These are phyloP conservation scores for Cladosporium velox DNA, from an alignment of 2,329 filamentous ascomycete species.

Conservation along the genomic window DNA sequence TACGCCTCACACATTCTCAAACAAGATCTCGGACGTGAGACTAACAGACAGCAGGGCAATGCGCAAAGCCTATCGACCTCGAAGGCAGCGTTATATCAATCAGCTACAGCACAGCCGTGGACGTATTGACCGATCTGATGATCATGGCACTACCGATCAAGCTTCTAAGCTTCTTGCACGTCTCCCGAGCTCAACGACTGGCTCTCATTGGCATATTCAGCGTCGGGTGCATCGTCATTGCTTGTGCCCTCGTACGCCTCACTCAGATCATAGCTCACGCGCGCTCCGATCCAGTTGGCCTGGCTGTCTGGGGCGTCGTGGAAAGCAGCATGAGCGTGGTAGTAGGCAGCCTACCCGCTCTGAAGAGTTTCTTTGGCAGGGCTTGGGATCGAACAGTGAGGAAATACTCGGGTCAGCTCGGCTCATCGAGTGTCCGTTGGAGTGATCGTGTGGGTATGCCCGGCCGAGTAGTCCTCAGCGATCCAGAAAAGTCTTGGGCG, in stretches of 20 bases:
- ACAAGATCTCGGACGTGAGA: too few species aligned
- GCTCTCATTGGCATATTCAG: slow-evolving; percentile 11
- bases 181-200: not conserved
- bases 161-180: slow-evolving; percentile 5
- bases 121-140: slow-evolving; percentile 16
- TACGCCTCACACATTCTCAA: not conserved
- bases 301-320: slow-evolving; percentile 15
- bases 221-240: slow-evolving; percentile 13
- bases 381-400: slow-evolving; percentile 14
- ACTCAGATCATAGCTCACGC: slow-evolving; percentile 10
- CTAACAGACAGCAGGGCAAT: not conserved
- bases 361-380: slow-evolving; percentile 15
- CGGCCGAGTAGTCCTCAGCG: slow-evolving; percentile 11
- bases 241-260: slow-evolving; percentile 6
- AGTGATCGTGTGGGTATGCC: not conserved
- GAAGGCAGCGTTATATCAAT: slow-evolving; percentile 15
- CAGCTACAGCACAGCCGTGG: slow-evolving; percentile 19
- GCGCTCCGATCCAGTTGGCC: slow-evolving; percentile 12
- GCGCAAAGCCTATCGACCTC: slow-evolving; percentile 15
- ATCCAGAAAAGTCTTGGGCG: slow-evolving; percentile 5
- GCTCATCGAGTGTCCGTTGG: not conserved
- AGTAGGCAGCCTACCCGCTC: slow-evolving; percentile 10
- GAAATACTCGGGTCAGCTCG: not conserved
- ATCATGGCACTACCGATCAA: slow-evolving; percentile 20
- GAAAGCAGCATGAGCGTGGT: slow-evolving; percentile 18